phyloP scores from a whole-genome alignment of 2,329 filamentous ascomycete species.

The Emydomyces testavorans region DNA sequence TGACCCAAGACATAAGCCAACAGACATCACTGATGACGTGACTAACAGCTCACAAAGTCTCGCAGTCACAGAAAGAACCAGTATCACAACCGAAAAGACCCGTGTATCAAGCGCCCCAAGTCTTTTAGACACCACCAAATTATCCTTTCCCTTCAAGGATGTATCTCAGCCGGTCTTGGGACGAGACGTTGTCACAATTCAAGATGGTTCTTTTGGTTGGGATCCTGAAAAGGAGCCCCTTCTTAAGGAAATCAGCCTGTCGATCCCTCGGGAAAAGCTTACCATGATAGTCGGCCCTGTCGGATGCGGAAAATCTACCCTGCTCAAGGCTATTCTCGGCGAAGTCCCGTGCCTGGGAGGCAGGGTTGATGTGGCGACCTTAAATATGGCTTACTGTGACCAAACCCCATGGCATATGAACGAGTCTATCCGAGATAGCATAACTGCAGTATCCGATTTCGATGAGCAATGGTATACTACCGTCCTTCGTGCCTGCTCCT shows the following conservation, averaged over 20 bases:
- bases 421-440: constrained; percentile 32
- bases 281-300: constrained; percentile 42
- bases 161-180: constrained; percentile 12
- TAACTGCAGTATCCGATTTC: constrained; percentile 29
- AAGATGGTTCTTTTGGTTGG: constrained; percentile 40
- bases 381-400: constrained; percentile 33
- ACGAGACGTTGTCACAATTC: constrained; percentile 30
- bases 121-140: constrained; percentile 1
- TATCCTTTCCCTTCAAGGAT: constrained; percentile 14
- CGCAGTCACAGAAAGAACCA: constrained; percentile 5
- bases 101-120: constrained; percentile 10
- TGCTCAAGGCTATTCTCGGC: constrained; percentile 38
- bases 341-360: constrained; percentile 31
- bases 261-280: constrained; percentile 34
- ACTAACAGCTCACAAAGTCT: constrained; percentile 11
- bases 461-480: constrained; percentile 30
- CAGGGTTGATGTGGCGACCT: constrained; percentile 23
- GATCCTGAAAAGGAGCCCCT: constrained; percentile 32
- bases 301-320: constrained; percentile 43
- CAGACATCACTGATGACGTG: constrained; percentile 8
- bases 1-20: constrained; percentile 20
- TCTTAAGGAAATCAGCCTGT: constrained; percentile 33
- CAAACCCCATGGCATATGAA: constrained; percentile 35
- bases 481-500: constrained; percentile 28
- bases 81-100: constrained; percentile 11